Percentiles rank a stretch among this genome's conserved stretches.
These are phyloP conservation scores for Boletus smithii DNA, from an alignment of 1,284 basidiomycete species.

Conservation along the genomic window DNA sequence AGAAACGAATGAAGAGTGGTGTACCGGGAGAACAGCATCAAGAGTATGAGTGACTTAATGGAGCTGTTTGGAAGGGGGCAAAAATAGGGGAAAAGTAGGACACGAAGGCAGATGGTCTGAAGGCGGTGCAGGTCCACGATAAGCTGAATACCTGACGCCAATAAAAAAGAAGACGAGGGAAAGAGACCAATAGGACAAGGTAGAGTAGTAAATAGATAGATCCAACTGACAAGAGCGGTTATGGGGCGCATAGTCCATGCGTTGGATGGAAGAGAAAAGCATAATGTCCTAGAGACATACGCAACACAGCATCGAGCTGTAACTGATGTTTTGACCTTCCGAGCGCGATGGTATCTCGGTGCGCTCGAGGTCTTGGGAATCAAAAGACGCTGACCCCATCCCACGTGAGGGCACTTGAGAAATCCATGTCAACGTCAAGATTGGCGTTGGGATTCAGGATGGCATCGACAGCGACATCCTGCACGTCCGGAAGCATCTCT, in stretches of 20 bases:
- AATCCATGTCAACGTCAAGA: slow-evolving; percentile 33
- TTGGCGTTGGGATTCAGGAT: slow-evolving; percentile 25
- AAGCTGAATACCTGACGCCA: slow-evolving; percentile 1
- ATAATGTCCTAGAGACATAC: slow-evolving; percentile 8
- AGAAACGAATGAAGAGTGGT: slow-evolving; percentile 25
- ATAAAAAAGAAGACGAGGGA: slow-evolving; percentile 3
- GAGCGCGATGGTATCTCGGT: slow-evolving; percentile 5
- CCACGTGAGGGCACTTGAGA: slow-evolving; percentile 37
- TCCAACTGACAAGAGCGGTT: slow-evolving; percentile 9
- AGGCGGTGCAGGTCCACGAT: slow-evolving; percentile 2
- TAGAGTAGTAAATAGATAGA: slow-evolving; percentile 31
- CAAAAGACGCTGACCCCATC: slow-evolving; percentile 30
- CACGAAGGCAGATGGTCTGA: neutral
- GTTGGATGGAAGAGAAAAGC: slow-evolving; percentile 12
- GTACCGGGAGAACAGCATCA: slow-evolving; percentile 34
- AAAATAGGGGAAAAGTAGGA: neutral
- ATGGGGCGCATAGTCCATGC: slow-evolving; percentile 16
- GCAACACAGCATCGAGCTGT: slow-evolving; percentile 6
- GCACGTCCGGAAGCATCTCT: slow-evolving; percentile 45
- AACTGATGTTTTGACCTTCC: slow-evolving; percentile 16
- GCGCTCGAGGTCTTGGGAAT: slow-evolving; percentile 10
- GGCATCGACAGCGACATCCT: slow-evolving; percentile 30
- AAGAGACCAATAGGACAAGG: slow-evolving; percentile 24
- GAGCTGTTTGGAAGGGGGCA: neutral
- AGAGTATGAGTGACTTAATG: neutral